Percentiles rank a stretch among this genome's conserved stretches.
phyloP scores from a whole-genome alignment of 306 rosid genomes.

The Ormosia emarginata region DNA sequence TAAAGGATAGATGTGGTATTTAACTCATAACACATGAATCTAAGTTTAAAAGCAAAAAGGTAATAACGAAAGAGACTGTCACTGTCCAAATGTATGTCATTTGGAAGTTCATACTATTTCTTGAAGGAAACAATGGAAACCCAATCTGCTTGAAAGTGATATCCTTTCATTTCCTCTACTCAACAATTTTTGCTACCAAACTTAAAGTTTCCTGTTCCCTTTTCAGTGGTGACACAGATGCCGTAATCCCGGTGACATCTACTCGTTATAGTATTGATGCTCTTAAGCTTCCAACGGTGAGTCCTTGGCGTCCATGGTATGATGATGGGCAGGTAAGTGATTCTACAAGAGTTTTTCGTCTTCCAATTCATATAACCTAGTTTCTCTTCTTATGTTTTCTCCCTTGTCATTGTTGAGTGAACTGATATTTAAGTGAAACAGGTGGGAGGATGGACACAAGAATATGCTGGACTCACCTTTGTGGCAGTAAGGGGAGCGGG shows the following conservation, averaged over 20 bases:
- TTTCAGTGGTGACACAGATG: slow-evolving; percentile 83
- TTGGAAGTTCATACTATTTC: neutral
- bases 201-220: slow-evolving; percentile 1
- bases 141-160: neutral
- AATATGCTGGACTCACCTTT: slow-evolving; percentile 77
- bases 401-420: neutral
- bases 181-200: neutral
- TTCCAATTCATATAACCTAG: neutral
- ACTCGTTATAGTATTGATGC: slow-evolving; percentile 75
- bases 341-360: neutral
- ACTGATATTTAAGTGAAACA: slow-evolving; percentile 22
- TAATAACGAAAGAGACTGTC: neutral
- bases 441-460: slow-evolving; percentile 99
- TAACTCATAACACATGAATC: neutral
- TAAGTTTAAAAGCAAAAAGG: neutral
- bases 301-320: slow-evolving; percentile 85
- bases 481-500: slow-evolving; percentile 91
- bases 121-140: neutral
- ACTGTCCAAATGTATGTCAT: neutral
- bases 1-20: neutral
- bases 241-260: slow-evolving; percentile 72
- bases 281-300: slow-evolving; percentile 57
- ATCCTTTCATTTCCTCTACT: neutral
- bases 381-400: neutral
- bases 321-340: slow-evolving; percentile 60